phyloP scores from a whole-genome alignment of 192 early-diverging fungal species.

The Obelidium mucronatum region DNA sequence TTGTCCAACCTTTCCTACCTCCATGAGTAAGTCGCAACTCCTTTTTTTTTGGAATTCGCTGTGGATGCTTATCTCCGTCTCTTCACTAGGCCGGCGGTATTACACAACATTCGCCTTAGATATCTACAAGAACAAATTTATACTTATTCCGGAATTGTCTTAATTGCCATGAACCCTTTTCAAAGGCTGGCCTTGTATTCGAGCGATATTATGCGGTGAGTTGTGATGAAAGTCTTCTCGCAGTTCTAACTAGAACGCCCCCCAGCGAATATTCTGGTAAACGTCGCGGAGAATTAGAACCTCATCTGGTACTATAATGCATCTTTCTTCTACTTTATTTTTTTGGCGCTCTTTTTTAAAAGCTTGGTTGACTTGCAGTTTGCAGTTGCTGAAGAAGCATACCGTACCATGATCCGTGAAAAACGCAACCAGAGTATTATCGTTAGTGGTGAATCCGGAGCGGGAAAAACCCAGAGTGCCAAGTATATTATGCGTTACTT shows the following conservation, averaged over 20 bases:
- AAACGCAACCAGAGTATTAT: constrained; percentile 97
- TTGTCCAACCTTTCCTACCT: constrained; percentile 91
- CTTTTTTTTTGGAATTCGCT: too few relatives aligned
- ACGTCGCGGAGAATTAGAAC: constrained; percentile 92
- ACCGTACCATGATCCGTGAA: constrained; percentile 94
- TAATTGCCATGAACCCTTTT: constrained; percentile 98
- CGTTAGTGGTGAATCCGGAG: constrained; percentile 91
- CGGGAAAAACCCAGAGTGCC: constrained; percentile 97
- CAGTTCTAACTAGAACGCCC: neutral
- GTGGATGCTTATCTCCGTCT: too few relatives aligned
- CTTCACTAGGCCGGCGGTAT: constrained; percentile 76
- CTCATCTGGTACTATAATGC: constrained; percentile 73
- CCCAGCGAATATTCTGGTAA: constrained; percentile 85
- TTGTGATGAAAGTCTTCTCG: neutral
- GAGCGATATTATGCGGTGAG: constrained; percentile 76
- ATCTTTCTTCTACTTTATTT: neutral
- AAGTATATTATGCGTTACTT: constrained; percentile 99
- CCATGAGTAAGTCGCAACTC: constrained; percentile 91
- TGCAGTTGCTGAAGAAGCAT: constrained; percentile 98
- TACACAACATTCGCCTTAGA: constrained; percentile 91
- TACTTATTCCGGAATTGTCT: constrained; percentile 98
- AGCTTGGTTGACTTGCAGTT: constrained; percentile 67
- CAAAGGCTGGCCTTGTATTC: constrained; percentile 85
- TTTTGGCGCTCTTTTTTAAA: neutral
- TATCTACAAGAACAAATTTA: constrained; percentile 96